Percentiles rank a stretch among this genome's conserved stretches.
Conservation (phyloP, 257 asterid genomes). For the Plantago elongata region DNA sequence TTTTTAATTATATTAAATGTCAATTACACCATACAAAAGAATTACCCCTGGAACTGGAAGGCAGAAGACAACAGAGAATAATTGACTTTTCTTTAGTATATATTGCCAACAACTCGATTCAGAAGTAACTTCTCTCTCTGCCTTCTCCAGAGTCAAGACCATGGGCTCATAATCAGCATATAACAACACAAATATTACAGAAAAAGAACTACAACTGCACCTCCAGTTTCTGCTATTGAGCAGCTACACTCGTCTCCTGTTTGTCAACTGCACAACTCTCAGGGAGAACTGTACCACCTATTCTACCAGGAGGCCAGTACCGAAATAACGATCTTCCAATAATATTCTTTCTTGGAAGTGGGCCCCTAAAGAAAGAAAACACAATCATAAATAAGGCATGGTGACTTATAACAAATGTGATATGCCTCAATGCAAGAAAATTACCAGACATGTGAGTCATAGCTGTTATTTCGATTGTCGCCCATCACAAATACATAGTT, state of each 20-base stretch:
- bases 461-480: conserved; percentile 89
- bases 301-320: conserved; percentile 85
- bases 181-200: not conserved
- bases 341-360: conserved; percentile 80
- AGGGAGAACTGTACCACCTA: conserved; percentile 68
- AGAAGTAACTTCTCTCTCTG: too few relatives aligned
- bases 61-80: not conserved
- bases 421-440: conserved; percentile 12
- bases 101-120: not conserved
- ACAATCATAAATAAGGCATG: not conserved
- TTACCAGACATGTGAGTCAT: conserved; percentile 95
- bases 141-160: too few relatives aligned
- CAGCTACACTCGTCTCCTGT: conserved; percentile 32
- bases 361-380: conserved; percentile 49
- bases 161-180: too few relatives aligned
- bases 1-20: too few relatives aligned
- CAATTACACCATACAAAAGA: conserved; percentile 5
- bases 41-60: not conserved
- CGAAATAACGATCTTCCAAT: conserved; percentile 80
- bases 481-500: conserved; percentile 87
- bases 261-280: conserved; percentile 54
- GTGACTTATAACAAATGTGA: not conserved
- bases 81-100: not conserved
- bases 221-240: conserved; percentile 30
- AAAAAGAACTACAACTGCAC: conserved; percentile 14